Conservation (phyloP, 1,284 basidiomycete genomes). For the Ceratobasidium sp. region DNA sequence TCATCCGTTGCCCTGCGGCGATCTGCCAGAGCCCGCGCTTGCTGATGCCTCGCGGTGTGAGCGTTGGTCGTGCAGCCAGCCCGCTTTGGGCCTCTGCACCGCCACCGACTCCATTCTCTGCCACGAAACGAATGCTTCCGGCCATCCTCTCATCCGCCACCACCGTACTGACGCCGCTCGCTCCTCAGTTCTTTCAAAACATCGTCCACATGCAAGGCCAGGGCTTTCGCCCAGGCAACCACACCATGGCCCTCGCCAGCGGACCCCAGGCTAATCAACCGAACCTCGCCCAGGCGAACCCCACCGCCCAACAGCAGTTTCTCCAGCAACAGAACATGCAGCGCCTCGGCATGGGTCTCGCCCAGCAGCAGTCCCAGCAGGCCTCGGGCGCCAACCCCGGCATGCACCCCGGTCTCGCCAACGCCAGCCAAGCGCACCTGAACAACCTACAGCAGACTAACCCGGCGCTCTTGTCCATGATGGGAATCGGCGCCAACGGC, state of each 20-base stretch:
- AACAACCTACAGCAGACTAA: conserved; percentile 3
- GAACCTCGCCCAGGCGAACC: conserved; percentile 22
- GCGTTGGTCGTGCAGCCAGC: conserved; percentile 23
- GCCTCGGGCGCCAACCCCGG: not conserved
- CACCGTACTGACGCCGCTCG: not conserved
- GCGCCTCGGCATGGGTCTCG: conserved; percentile 11
- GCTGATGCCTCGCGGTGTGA: conserved; percentile 38
- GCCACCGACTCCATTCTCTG: conserved; percentile 25
- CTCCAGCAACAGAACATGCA: conserved; percentile 26
- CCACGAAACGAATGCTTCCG: conserved; percentile 10
- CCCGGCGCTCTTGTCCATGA: conserved; percentile 35
- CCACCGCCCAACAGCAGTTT: conserved; percentile 31
- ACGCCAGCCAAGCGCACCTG: conserved; percentile 7
- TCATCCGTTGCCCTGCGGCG: not conserved
- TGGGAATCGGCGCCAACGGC: conserved; percentile 5
- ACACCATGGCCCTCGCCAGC: conserved; percentile 36
- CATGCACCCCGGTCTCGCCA: conserved; percentile 31
- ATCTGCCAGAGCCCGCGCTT: conserved; percentile 12
- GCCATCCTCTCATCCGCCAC: conserved; percentile 18
- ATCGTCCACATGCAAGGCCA: conserved; percentile 35
- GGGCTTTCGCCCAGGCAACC: conserved; percentile 9
- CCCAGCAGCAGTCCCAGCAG: conserved; percentile 22
- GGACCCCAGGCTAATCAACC: conserved; percentile 28
- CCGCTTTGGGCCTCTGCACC: conserved; percentile 10
- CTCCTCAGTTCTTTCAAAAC: conserved; percentile 31